Evolutionary conservation across 1,284 basidiomycete species (phyloP), one percentile per base, ranked within the genome.

Genomic region (Sparassis latifolia): DNA sequence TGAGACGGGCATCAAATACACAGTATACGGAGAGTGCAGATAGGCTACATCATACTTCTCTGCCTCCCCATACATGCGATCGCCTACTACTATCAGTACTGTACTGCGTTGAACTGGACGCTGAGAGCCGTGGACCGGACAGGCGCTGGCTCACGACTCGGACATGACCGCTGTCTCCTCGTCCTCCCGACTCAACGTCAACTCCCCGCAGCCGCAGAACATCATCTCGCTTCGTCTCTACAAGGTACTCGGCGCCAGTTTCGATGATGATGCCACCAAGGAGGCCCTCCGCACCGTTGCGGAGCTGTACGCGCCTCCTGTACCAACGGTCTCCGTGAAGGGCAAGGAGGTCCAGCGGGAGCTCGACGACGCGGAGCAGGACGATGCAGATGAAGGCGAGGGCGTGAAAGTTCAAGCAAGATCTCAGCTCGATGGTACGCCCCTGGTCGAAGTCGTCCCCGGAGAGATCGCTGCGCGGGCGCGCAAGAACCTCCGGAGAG

Each of bases 221-320:
- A 91, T 92, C 1, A 78, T 95, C 44, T 82, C 87, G 20, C 69
- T 89, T 4, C 78, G 92, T n/a, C 72, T 96, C 20, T 92, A 91
- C 69, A 96, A 96, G 66, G 84, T 96, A 49, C 76, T 96, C 29
- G 83, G 86, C 30, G 86, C 85, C 2, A 90, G 82, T 50, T 94
- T 90, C 57, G 86, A 93, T 47, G 92, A 95, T 63, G 75, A 82
- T 9, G 79, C 82, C 1, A 92, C 89, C 0, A 74, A 78, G 38
- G 87, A 93, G 55, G 93, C 92, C 0, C 74, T 97, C 33, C 77
- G 83, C 51, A 94, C 91, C 0, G 79, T 96, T 33, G 90, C 90
- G 2, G 79, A 86, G 31, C 76, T 92, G 50, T 94, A 93, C 61
- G 69, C 71, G 41, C 62, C 53, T 43, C 61, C 42, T 1, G 10